Evolutionary conservation across 2,329 filamentous ascomycete genomes (phyloP).

Genomic region (Zasmidium cellare): DNA sequence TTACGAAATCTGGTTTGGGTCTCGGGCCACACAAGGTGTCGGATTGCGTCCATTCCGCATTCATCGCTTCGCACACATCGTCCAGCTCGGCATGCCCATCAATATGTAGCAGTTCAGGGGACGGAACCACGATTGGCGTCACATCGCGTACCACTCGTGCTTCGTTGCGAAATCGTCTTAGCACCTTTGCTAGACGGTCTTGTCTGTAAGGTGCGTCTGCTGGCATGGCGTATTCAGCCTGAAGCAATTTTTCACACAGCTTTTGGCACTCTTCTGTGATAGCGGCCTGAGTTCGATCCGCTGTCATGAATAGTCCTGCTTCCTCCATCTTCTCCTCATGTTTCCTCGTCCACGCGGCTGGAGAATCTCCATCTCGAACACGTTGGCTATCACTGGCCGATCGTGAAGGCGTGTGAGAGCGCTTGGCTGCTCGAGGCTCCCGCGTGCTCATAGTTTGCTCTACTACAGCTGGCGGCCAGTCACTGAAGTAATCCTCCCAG

Average conservation of each 20-base stretch:
- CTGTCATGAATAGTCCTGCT: constrained; percentile 15
- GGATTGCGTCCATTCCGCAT: constrained; percentile 14
- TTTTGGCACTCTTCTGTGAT: constrained; percentile 8
- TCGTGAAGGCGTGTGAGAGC: constrained; percentile 1
- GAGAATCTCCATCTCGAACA: constrained; percentile 14
- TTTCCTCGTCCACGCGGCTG: constrained; percentile 12
- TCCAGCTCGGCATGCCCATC: too few species aligned
- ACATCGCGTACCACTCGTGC: constrained; percentile 16
- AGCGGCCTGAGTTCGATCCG: constrained; percentile 6
- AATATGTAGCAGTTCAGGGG: not conserved
- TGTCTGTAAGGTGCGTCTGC: not conserved
- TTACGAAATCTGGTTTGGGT: constrained; percentile 16
- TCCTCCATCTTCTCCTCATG: constrained; percentile 19
- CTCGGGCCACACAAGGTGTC: constrained; percentile 9
- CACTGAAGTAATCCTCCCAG: constrained; percentile 10
- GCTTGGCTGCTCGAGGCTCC: constrained; percentile 3
- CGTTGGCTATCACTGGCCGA: constrained; percentile 14
- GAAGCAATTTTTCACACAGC: constrained; percentile 8
- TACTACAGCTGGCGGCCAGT: constrained; percentile 6
- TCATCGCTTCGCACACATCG: too few species aligned
- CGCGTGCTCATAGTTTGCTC: not conserved
- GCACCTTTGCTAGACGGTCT: constrained; percentile 9
- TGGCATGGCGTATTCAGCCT: constrained; percentile 6
- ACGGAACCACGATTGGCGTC: constrained; percentile 15
- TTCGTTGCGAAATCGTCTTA: constrained; percentile 16